Evolutionary conservation across 495 filamentous ascomycete species (phyloP), one percentile per base, ranked within the genome.

Genomic region (Trypethelium eluteriae): DNA sequence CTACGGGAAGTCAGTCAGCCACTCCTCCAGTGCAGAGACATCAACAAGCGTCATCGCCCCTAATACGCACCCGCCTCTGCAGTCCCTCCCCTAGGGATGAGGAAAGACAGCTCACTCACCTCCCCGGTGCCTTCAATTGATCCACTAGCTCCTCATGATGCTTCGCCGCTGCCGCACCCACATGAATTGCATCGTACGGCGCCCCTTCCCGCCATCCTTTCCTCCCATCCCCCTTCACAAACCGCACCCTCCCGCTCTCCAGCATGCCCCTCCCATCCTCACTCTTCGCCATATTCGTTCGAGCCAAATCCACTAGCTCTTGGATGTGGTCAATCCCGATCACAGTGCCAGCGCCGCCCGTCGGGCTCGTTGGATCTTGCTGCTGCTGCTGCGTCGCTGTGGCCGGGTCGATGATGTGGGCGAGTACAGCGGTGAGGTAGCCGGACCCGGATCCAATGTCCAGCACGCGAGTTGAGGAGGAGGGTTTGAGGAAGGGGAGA

Each of bases 371-470:
- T n/a, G 49, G 12, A 5, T 53, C 49, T 25, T 5, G 12, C 10
- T 16, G 5, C 49, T 16, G 5, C 49, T 5, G 12, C 49, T 53
- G 11, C 49, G 11, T 32, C 53, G 34, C 32, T 18, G 32, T 7
- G 11, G 25, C 49, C 12, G 80, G 79, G 36, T 83, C 85, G 12
- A 90, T 88, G 0, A 98, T 81, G 69, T 92, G 88, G 1, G 92
- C 93, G 6, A 98, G 74, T 1, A 97, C 88, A 76, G 93, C 90
- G 25, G 92, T 96, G 9, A 98, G 81, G 71, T 98, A 98, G 32
- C 94, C 94, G 11, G 87, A 91, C 0, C 94, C 94, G 64, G 86
- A 90, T 2, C 94, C 94, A 71, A 98, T 87, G 73, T 98, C 94
- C 0, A 98, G 84, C 11, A 96, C 88, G 11, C 79, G 76, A 2